These are phyloP conservation scores for Trametes cubensis DNA, from an alignment of 768 basidiomycete genomes.

Conservation along the genomic window DNA sequence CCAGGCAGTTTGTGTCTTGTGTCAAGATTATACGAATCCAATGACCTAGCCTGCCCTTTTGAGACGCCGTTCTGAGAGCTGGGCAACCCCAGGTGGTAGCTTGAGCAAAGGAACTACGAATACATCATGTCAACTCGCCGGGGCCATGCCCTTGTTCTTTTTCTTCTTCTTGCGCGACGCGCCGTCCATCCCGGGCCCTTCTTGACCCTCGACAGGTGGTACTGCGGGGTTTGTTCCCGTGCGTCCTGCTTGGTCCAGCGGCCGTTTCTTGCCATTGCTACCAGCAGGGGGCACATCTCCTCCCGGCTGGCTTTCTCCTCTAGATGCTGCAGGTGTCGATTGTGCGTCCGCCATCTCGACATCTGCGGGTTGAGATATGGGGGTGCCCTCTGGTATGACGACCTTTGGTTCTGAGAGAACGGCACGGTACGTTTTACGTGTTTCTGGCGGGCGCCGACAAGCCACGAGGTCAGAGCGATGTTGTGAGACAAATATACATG, in stretches of 20 bases:
- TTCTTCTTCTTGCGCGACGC: constrained; percentile 28
- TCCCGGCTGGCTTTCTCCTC: neutral
- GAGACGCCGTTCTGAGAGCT: no score
- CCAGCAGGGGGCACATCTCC: neutral
- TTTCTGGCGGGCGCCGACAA: constrained; percentile 49
- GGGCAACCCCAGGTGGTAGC: no score
- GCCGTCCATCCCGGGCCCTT: constrained; percentile 3
- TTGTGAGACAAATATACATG: neutral
- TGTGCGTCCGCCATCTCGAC: neutral
- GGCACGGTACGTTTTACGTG: constrained; percentile 79
- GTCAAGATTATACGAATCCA: no score
- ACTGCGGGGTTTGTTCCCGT: neutral
- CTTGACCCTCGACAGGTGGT: constrained; percentile 1
- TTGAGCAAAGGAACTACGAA: no score
- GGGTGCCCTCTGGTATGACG: constrained; percentile 48
- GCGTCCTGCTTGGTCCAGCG: constrained; percentile 11
- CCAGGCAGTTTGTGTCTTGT: no score
- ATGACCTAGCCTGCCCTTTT: no score
- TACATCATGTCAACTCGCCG: neutral
- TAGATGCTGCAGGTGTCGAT: neutral
- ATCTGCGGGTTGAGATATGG: neutral
- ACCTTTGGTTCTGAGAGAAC: constrained; percentile 75
- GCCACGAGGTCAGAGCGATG: neutral
- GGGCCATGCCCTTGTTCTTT: constrained; percentile 13
- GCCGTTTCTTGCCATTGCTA: constrained; percentile 13